Conservation (phyloP, 148 eudicot species). For the Hydrangea macrophylla region DNA sequence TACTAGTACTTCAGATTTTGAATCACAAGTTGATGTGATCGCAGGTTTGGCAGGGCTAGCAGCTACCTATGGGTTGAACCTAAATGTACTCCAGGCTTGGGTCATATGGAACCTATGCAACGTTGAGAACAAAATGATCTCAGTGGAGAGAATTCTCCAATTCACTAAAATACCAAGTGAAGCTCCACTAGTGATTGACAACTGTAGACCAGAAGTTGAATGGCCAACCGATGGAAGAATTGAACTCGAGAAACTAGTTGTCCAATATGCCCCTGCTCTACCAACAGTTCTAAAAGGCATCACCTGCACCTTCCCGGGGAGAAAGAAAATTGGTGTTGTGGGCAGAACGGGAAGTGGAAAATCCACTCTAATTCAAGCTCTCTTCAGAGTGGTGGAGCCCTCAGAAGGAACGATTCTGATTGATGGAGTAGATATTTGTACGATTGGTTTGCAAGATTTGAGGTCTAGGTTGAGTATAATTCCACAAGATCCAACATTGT, state of each 20-base stretch:
- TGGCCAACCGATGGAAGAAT: conserved; percentile 77
- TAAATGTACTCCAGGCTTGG: conserved; percentile 91
- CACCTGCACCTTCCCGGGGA: conserved; percentile 61
- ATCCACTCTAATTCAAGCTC: conserved; percentile 91
- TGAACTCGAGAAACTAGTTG: conserved; percentile 55
- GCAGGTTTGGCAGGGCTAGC: conserved; percentile 87
- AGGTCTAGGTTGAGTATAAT: conserved; percentile 85
- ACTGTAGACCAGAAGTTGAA: conserved; percentile 49
- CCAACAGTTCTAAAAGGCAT: conserved; percentile 81
- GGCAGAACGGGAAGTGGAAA: conserved; percentile 96
- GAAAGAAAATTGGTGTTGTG: conserved; percentile 76
- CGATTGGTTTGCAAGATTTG: conserved; percentile 69
- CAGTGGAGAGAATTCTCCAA: conserved; percentile 84
- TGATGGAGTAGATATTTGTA: conserved; percentile 68
- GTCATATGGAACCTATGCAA: conserved; percentile 96
- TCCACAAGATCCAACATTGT: conserved; percentile 91
- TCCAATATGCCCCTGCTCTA: conserved; percentile 62
- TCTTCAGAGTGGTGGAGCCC: conserved; percentile 86
- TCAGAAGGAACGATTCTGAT: conserved; percentile 62
- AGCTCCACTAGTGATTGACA: conserved; percentile 63
- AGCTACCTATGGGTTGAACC: conserved; percentile 79
- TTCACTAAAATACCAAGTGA: conserved; percentile 63
- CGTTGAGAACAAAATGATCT: conserved; percentile 94
- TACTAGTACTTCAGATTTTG: neutral
- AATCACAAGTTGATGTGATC: neutral